These are phyloP conservation scores for Leccinum longicurvipes DNA, from an alignment of 768 basidiomycete species.

Conservation along the genomic window DNA sequence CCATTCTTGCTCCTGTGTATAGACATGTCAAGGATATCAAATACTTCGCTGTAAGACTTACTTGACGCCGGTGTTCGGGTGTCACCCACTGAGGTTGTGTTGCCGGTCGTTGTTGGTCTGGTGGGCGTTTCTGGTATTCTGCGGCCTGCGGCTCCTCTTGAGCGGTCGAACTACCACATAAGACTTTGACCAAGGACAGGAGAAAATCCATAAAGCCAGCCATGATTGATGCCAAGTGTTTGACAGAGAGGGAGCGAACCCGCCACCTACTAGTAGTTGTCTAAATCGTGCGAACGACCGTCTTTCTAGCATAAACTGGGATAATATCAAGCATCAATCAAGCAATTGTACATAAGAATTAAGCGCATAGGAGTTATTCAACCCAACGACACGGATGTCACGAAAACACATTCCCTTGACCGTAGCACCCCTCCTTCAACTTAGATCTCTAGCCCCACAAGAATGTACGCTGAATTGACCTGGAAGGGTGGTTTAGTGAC, in stretches of 20 bases:
- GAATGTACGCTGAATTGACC: slow-evolving; percentile 72
- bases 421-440: background rate
- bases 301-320: too few species aligned
- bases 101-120: slow-evolving; percentile 4
- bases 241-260: background rate
- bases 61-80: slow-evolving; percentile 9
- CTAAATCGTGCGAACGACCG: background rate
- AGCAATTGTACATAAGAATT: slow-evolving; percentile 10
- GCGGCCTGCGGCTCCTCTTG: slow-evolving; percentile 8
- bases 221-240: slow-evolving; percentile 6
- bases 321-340: background rate
- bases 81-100: slow-evolving; percentile 1
- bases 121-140: slow-evolving; percentile 2
- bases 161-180: slow-evolving; percentile 24
- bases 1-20: slow-evolving; percentile 13
- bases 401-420: slow-evolving; percentile 29
- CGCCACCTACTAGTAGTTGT: background rate
- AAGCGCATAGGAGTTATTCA: slow-evolving; percentile 11
- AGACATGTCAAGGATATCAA: background rate
- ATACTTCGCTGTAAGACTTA: slow-evolving; percentile 9
- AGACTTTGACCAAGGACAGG: slow-evolving; percentile 16
- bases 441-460: slow-evolving; percentile 84
- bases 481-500: slow-evolving; percentile 78
- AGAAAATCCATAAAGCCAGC: slow-evolving; percentile 26
- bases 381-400: slow-evolving; percentile 23